Conservation (phyloP, 495 filamentous ascomycete species). For the Trypethelium eluteriae region DNA sequence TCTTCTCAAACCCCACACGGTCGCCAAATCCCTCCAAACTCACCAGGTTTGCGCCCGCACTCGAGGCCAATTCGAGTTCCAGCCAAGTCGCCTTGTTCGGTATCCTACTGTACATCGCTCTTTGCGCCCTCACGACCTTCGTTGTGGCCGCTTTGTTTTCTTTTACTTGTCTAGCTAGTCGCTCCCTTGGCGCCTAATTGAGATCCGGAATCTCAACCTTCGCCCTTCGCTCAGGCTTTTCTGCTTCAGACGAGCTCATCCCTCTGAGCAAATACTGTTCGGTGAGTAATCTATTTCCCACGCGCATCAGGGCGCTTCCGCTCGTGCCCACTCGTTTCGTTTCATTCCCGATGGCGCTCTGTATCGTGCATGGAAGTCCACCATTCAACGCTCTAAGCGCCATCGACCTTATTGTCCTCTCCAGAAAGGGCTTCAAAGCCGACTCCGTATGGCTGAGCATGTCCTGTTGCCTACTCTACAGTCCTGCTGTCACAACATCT, state of each 20-base stretch:
- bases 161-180: background rate
- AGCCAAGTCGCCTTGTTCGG: too few relatives aligned
- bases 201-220: conserved; percentile 9
- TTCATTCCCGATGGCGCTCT: conserved; percentile 1
- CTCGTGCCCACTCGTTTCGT: conserved; percentile 4
- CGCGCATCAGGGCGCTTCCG: background rate
- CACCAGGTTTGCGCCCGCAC: background rate
- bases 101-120: background rate
- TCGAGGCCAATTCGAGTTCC: background rate
- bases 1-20: background rate
- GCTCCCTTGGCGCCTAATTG: conserved; percentile 9
- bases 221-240: background rate
- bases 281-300: background rate
- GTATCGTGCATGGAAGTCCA: background rate
- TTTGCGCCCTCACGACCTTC: background rate
- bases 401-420: background rate
- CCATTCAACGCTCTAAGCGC: conserved; percentile 2
- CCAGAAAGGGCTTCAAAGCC: background rate
- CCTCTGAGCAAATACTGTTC: background rate
- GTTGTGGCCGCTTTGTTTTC: background rate
- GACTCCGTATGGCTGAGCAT: background rate
- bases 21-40: background rate
- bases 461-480: background rate
- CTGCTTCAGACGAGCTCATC: background rate
- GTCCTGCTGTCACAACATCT: background rate